Evolutionary conservation across 2,329 filamentous ascomycete genomes (phyloP).

Genomic region (Fusarium odoratissimum): DNA sequence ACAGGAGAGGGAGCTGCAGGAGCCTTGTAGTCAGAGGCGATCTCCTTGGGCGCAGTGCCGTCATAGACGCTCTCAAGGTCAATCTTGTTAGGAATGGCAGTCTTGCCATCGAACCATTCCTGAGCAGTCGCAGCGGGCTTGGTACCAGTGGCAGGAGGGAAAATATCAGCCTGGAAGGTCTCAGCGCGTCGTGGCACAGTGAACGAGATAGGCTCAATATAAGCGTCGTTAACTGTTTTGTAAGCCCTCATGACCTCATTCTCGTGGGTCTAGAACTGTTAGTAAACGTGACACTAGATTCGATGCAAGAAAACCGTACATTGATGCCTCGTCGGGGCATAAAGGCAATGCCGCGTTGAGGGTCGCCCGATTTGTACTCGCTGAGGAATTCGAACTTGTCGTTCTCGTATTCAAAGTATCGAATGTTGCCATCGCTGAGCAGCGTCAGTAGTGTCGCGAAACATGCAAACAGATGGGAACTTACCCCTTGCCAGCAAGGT

Average conservation of each 20-base stretch:
- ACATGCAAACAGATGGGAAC: conserved; percentile 45
- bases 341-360: conserved; percentile 94
- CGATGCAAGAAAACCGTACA: conserved; percentile 58
- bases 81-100: conserved; percentile 87
- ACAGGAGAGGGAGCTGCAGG: conserved; percentile 58
- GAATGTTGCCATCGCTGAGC: conserved; percentile 92
- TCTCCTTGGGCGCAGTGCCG: conserved; percentile 81
- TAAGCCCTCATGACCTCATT: conserved; percentile 96
- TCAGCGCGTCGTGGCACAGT: conserved; percentile 94
- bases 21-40: conserved; percentile 76
- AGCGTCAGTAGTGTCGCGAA: conserved; percentile 21
- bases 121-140: conserved; percentile 82
- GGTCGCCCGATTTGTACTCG: conserved; percentile 96
- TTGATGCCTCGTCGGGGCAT: conserved; percentile 95
- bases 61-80: conserved; percentile 94
- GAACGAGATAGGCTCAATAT: conserved; percentile 97
- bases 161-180: conserved; percentile 97
- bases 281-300: conserved; percentile 23
- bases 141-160: conserved; percentile 82
- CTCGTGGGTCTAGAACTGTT: conserved; percentile 76
- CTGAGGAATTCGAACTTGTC: conserved; percentile 98
- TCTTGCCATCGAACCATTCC: conserved; percentile 91
- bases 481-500: conserved; percentile 96
- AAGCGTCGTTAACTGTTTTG: conserved; percentile 95
- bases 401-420: conserved; percentile 98